Base-by-base conservation (phyloP, 164 flowering plant genomes). In the Liriodendron chinense region DNA sequence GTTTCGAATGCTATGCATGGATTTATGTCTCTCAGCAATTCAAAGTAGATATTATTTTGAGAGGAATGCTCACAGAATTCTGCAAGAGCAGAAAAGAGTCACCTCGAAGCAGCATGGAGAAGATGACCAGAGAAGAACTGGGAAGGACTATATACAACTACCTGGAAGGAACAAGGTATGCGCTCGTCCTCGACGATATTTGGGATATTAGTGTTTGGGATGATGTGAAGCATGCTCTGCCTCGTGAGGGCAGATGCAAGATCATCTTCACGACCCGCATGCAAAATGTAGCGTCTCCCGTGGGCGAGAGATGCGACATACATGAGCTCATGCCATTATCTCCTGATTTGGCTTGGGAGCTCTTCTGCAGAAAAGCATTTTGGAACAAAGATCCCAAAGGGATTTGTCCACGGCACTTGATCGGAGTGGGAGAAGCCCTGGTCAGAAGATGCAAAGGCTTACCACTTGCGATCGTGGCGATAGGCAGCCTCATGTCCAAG, bases 141-240 rank as follows among this genome's bases (percentile, higher is more conserved):
- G 73, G 80, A 80, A 1, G 70, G 82, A 84, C 79, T 69, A 83
- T 86, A 21, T 71, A 84, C 18, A 16, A 48, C 47, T 65, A 65
- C 62, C 48, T 79, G 79, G 50, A 59, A 65, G 84, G 84, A 0
- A 85, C 83, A 83, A 80, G 80, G 78, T 89, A 78, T 67, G 47
- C 86, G 71, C 68, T 88, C 65, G 89, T 85, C 47, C 72, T 85
- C 80, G 91, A 88, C 59, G 89, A 88, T 73, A 86, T 87, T n/a
- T 84, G 89, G 89, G 77, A 85, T 22, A 22, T 64, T 25, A 14
- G 59, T 2, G 81, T 86, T 85, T 88, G 91, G 91, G 34, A 9
- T 18, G 69, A 65, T 34, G 78, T 88, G 49, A 70, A 61, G 10
- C 76, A 75, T 20, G 88, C 84, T 7, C 65, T 88, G 67, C 88